phyloP scores from a whole-genome alignment of 805 yeast species.

The Helenozyma rhizophorensis region DNA sequence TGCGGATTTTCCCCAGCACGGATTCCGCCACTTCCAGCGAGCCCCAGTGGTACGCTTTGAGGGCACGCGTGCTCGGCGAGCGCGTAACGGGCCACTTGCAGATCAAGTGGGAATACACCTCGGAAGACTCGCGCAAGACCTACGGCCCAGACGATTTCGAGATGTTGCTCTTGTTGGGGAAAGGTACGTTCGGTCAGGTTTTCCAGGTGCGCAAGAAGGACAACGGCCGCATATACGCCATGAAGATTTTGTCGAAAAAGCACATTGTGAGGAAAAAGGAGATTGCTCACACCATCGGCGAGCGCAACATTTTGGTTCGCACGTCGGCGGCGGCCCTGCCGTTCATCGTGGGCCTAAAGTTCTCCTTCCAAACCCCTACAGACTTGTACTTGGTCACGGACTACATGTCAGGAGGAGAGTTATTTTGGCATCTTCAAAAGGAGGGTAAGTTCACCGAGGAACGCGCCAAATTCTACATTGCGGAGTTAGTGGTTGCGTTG shows the following conservation, averaged over 20 bases:
- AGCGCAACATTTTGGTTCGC: conserved; percentile 88
- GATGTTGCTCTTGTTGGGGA: conserved; percentile 83
- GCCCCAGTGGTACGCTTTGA: conserved; percentile 71
- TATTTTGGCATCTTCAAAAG: conserved; percentile 94
- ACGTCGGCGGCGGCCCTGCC: conserved; percentile 85
- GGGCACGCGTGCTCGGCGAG: conserved; percentile 72
- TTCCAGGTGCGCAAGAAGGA: conserved; percentile 92
- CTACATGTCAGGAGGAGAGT: conserved; percentile 97
- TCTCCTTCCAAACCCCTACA: conserved; percentile 91
- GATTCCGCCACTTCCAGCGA: conserved; percentile 34
- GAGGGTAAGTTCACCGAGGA: conserved; percentile 93
- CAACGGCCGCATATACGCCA: conserved; percentile 88
- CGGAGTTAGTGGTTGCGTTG: conserved; percentile 87
- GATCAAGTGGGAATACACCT: conserved; percentile 66
- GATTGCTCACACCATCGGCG: conserved; percentile 97
- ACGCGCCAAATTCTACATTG: conserved; percentile 94
- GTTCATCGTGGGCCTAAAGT: conserved; percentile 94
- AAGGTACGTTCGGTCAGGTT: conserved; percentile 97
- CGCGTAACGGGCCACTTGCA: conserved; percentile 73
- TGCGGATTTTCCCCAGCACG: conserved; percentile 62
- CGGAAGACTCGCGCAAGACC: conserved; percentile 63
- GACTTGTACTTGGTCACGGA: conserved; percentile 93
- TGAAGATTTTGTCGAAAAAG: conserved; percentile 93
- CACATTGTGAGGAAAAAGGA: conserved; percentile 96
- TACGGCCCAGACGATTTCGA: conserved; percentile 95